These are phyloP conservation scores for Blepharisma japonicum DNA, from an alignment of 73 alveolate genomes.

Conservation along the genomic window DNA sequence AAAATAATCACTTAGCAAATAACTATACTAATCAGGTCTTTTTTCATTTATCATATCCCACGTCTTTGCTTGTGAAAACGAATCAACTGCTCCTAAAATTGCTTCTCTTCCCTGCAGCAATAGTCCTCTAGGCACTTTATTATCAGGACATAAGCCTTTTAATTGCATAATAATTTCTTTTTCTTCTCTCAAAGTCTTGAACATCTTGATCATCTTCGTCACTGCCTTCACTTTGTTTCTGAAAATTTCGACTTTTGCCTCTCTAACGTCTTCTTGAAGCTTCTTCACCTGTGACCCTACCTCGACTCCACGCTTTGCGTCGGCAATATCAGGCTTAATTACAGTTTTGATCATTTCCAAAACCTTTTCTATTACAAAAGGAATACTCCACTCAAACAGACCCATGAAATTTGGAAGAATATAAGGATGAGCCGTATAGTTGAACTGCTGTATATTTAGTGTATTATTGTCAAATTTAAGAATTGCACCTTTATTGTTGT, in stretches of 20 bases:
- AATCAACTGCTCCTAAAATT: conserved; percentile 38
- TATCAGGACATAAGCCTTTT: conserved; percentile 6
- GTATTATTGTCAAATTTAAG: conserved; percentile 69
- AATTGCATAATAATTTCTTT: conserved; percentile 30
- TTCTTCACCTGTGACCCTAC: conserved; percentile 36
- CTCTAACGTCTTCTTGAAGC: conserved; percentile 32
- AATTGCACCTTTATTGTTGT: conserved; percentile 79
- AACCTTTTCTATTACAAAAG: conserved; percentile 80
- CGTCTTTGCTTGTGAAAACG: conserved; percentile 41
- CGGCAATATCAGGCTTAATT: conserved; percentile 63
- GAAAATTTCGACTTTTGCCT: conserved; percentile 39
- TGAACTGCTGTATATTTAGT: conserved; percentile 66
- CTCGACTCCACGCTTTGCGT: conserved; percentile 42
- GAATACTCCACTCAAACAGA: conserved; percentile 81
- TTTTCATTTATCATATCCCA: conserved; percentile 43
- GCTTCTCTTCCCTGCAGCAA: conserved; percentile 27
- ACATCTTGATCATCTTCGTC: conserved; percentile 61
- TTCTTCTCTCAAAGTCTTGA: conserved; percentile 45
- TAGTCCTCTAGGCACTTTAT: conserved; percentile 27
- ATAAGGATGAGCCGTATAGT: conserved; percentile 80
- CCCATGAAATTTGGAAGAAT: conserved; percentile 77
- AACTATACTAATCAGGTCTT: conserved; percentile 36
- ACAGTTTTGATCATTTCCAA: conserved; percentile 60
- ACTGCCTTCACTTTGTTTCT: conserved; percentile 66
- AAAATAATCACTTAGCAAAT: background rate